Percentiles rank a stretch among this genome's conserved stretches.
Conservation (phyloP, 2,329 filamentous ascomycete species). For the Colletotrichum sp. region DNA sequence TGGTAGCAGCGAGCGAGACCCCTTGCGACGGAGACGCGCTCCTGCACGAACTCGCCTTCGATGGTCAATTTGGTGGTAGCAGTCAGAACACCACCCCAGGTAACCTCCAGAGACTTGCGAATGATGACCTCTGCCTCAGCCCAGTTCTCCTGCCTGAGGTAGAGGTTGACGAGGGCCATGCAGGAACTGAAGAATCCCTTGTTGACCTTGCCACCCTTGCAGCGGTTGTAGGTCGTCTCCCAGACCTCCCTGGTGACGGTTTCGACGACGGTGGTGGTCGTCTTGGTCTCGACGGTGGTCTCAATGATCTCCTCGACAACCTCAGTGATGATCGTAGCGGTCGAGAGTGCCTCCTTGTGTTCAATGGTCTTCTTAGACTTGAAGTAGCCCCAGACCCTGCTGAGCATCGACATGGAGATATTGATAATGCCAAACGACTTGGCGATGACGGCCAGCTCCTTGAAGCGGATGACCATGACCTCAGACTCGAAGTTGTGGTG, state of each 20-base stretch:
- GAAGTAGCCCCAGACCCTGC: slow-evolving; percentile 43
- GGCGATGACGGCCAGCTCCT: slow-evolving; percentile 38
- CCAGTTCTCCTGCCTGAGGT: slow-evolving; percentile 36
- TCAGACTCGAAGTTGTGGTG: slow-evolving; percentile 35
- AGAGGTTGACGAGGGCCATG: slow-evolving; percentile 36
- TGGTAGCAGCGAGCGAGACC: slow-evolving; percentile 40
- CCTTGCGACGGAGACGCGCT: slow-evolving; percentile 36
- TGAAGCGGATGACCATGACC: slow-evolving; percentile 37
- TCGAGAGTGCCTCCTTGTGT: slow-evolving; percentile 36
- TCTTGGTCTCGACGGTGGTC: slow-evolving; percentile 36
- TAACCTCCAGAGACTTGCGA: slow-evolving; percentile 39
- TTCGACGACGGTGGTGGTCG: slow-evolving; percentile 38
- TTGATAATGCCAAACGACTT: slow-evolving; percentile 35
- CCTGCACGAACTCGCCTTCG: slow-evolving; percentile 33
- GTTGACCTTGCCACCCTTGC: slow-evolving; percentile 37
- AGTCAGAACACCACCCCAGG: slow-evolving; percentile 41
- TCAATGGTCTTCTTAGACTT: slow-evolving; percentile 35
- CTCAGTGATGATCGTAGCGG: slow-evolving; percentile 40
- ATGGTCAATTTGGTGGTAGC: slow-evolving; percentile 33
- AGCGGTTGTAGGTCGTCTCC: slow-evolving; percentile 38
- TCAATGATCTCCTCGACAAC: slow-evolving; percentile 43
- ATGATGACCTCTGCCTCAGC: slow-evolving; percentile 38
- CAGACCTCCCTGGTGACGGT: slow-evolving; percentile 38
- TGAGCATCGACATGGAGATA: slow-evolving; percentile 38
- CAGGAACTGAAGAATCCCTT: slow-evolving; percentile 38